Base-by-base conservation (phyloP, 2,329 filamentous ascomycete species). In the Eurotiales sp. region DNA sequence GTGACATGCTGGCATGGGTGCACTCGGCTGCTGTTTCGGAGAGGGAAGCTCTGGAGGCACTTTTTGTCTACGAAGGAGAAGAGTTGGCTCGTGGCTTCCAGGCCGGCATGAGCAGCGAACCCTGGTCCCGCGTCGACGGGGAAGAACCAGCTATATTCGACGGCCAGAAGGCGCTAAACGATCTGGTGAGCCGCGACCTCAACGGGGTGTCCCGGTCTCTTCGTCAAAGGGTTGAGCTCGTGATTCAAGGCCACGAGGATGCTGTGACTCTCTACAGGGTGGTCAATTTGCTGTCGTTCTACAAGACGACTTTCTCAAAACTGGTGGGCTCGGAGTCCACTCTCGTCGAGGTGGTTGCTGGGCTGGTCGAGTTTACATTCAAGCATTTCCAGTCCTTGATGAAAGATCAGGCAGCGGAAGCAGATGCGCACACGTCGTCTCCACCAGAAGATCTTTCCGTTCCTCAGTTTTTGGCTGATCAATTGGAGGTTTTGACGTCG, bases 1-100 rank as follows among this genome's bases (percentile, higher is more conserved):
- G 93, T 48, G 93, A 99, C 65, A 99, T 99, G 91, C 79, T 99
- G 12, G 93, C 93, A 4, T 99, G 93, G 93, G 84, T 87, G 5
- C 93, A 99, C 67, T 96, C 93, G 0, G 88, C 91, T 2, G 86
- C 92, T 0, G 93, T 99, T 1, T 95, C 92, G 27, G 93, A 99
- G 69, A 82, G 88, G 47, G 93, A 99, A 69, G 90, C 91, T 0
- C 77, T 99, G 5, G 92, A 97, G 67, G 84, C 90, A 2, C 76
- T 99, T 0, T 99, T 99, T 64, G 85, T 96, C 37, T 86, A 87
- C 0, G 91, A 96, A 56, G 91, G 88, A 2, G 88, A 93, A 56
- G 90, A 95, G 61, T 88, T 97, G 51, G 86, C 87, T 22, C 88
- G 84, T 57, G 89, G 87, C 1, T 85, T 96, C 22, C 83, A 89